Percentiles rank a stretch among this genome's conserved stretches.
Conservation (phyloP, 495 filamentous ascomycete genomes). For the Penicillium paxilli region DNA sequence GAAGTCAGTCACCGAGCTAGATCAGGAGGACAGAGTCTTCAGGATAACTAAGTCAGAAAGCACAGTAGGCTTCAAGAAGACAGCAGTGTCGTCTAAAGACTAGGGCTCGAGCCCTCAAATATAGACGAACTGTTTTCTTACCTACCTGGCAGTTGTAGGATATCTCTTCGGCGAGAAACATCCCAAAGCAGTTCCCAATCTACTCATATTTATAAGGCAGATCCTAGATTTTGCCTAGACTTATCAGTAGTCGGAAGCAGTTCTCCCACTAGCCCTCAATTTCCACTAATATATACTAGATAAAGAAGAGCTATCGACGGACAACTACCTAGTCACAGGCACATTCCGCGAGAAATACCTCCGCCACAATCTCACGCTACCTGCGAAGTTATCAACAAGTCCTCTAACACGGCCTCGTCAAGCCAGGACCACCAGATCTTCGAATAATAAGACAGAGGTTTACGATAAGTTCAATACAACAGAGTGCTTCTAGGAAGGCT, state of each 20-base stretch:
- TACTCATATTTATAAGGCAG: not conserved
- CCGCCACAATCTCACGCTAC: not conserved
- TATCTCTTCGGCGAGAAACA: not conserved
- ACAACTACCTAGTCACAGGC: not conserved
- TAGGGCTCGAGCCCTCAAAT: not conserved
- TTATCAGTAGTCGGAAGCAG: not conserved
- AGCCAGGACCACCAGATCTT: too few relatives aligned
- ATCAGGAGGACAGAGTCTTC: conserved; percentile 6
- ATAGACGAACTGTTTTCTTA: not conserved
- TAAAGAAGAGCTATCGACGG: not conserved
- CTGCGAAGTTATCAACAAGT: too few relatives aligned
- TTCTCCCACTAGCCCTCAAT: not conserved
- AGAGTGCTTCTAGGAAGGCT: too few relatives aligned
- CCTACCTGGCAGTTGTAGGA: not conserved
- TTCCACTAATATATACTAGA: not conserved
- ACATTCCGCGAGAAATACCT: not conserved
- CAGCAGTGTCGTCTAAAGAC: not conserved
- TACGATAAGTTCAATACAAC: too few relatives aligned
- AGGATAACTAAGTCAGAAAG: conserved; percentile 3
- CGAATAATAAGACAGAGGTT: too few relatives aligned
- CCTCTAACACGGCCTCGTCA: too few relatives aligned
- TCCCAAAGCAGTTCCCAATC: not conserved
- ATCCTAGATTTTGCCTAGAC: not conserved
- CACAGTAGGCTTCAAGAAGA: not conserved
- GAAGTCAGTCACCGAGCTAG: conserved; percentile 6